Base-by-base conservation (phyloP, 805 yeast species). In the Candida fluviatilis region DNA sequence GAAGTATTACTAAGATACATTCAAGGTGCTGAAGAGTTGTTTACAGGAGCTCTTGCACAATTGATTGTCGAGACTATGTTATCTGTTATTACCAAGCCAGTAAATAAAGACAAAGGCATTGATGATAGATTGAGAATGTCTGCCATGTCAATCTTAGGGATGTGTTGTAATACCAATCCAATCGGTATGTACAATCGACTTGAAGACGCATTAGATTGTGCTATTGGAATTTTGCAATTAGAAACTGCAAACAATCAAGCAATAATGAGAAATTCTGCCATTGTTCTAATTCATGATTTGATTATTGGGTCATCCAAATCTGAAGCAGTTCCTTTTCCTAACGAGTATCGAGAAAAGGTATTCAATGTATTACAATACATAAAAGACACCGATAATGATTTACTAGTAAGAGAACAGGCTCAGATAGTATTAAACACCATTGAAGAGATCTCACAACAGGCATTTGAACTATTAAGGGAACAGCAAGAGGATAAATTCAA, bases 81-180 rank as follows among this genome's bases (percentile, higher is more conserved):
- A 2, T 31, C 47, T 1, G 34, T 71, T 16, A 64, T 78, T 2
- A 46, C 65, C 31, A 47, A 64, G 23, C 42, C 52, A 1, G 31
- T 34, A 1, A 43, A 43, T 4, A 54, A 44, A 1, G 46, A 57
- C n/a, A 47, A 57, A 3, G 14, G 14, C 14, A 19, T 16, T 16
- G 95, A 88, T 45, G 65, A 71, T 41, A 71, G 81, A 28, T 46
- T 89, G 28, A 68, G 97, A 47, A 81, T 88, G 84, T 90, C 97
- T 2, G 76, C 96, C 0, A 74, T 90, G 78, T 85, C 96, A 0
- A 58, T 93, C 11, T 56, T 91, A n/a, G 96, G 97, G 19, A 63
- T 75, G 4, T 65, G 84, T 26, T 75, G 89, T 50, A 75, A 76
- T 45, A 63, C 64, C 1, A 78, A 79, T 42, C 81, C 89, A 1